Conservation (phyloP, 1,284 basidiomycete species). For the Coriolopsis trogii region DNA sequence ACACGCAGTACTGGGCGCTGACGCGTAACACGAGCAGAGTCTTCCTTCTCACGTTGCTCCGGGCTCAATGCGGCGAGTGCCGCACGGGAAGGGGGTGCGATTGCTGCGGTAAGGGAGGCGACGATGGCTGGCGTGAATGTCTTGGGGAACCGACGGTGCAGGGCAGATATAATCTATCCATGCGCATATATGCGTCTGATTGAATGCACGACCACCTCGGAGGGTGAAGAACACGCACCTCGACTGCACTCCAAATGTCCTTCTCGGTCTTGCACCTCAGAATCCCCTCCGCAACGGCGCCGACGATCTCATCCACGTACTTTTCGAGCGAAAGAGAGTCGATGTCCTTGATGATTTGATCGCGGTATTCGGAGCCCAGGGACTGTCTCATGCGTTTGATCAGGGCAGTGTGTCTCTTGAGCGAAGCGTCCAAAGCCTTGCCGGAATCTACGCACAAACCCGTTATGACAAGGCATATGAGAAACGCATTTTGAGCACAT, state of each 20-base stretch:
- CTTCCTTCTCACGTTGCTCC: slow-evolving; percentile 95
- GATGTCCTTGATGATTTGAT: slow-evolving; percentile 90
- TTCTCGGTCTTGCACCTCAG: slow-evolving; percentile 84
- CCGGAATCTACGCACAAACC: slow-evolving; percentile 48
- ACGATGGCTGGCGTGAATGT: slow-evolving; percentile 79
- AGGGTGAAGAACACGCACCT: slow-evolving; percentile 54
- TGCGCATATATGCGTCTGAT: slow-evolving; percentile 17
- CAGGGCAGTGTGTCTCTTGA: slow-evolving; percentile 92
- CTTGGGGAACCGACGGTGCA: slow-evolving; percentile 87
- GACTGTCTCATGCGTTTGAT: slow-evolving; percentile 89
- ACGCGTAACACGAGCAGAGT: slow-evolving; percentile 75
- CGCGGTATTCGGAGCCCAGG: slow-evolving; percentile 76
- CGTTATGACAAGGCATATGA: background rate
- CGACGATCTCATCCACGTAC: slow-evolving; percentile 94
- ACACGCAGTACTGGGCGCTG: slow-evolving; percentile 88
- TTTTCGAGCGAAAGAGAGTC: slow-evolving; percentile 90
- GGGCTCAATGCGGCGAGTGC: slow-evolving; percentile 60
- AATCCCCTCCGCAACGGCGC: slow-evolving; percentile 87
- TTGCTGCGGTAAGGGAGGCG: slow-evolving; percentile 62
- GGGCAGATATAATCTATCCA: slow-evolving; percentile 71
- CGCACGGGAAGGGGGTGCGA: slow-evolving; percentile 66
- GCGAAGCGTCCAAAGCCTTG: slow-evolving; percentile 82
- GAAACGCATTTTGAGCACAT: slow-evolving; percentile 4
- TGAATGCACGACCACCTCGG: slow-evolving; percentile 1
- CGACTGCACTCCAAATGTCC: slow-evolving; percentile 90